Evolutionary conservation across 768 basidiomycete species (phyloP), one percentile per base, ranked within the genome.

Genomic region (Tylopilus rubrobrunneus): DNA sequence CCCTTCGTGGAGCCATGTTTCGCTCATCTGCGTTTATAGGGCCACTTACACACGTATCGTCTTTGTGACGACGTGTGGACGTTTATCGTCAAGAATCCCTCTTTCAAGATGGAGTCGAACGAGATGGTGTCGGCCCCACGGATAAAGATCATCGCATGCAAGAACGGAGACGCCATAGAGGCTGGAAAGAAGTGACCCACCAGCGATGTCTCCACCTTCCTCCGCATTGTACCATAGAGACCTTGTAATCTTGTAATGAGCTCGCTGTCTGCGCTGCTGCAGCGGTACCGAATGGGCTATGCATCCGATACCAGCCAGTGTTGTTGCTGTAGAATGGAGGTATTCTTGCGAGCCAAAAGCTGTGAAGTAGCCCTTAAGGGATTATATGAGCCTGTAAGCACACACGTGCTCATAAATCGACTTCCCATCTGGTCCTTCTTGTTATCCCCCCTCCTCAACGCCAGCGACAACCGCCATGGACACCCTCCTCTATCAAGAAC

Each of bases 81-180:
- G 49, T 99, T 98, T 71, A 90, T 96, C 57, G 89, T 98, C 48
- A 91, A 93, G 71, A 86, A 95, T 62, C 88, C 95, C 9, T 75
- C 76, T 15, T 96, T 99, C 75, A 98, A 98, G 74, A 93, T 98
- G 87, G 97, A 99, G 71, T 82, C 85, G 59, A 89, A 88, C 69
- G 86, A 91, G 65, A 75, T 84, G 68, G 83, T 92, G 53, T 74
- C 70, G 39, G 80, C 88, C 5, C 79, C 81, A 28, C 84, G 89
- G 69, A 92, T 97, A 72, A 97, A 98, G 78, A 98, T 99, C 55
- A 94, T 99, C 59, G 96, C 97, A 6, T 98, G 96, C 77, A 98
- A 98, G 81, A 91, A 90, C 65, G 92, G 89, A 33, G 92, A 94
- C 60, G 89, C 87, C 17, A 84, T 90, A 43, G 89, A 92, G 62